Percentiles rank a stretch among this genome's conserved stretches.
Conservation (phyloP, 164 flowering plant genomes). For the Stephania cephalantha region DNA sequence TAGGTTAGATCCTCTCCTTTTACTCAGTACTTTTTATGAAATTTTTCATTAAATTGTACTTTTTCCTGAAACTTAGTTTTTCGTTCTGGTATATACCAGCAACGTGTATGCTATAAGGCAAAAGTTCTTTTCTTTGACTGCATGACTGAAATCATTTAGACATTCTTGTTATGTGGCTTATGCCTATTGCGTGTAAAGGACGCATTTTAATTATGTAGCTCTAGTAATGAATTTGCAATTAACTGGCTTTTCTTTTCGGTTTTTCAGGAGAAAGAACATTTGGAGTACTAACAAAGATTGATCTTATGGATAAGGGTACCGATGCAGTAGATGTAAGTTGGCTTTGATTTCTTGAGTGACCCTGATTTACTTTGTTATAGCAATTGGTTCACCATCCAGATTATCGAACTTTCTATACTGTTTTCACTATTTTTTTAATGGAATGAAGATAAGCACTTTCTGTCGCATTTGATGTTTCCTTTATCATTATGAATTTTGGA, state of each 20-base stretch:
- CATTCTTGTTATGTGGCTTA: no score
- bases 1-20: no score
- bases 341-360: conserved; percentile 1
- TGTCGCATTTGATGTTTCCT: no score
- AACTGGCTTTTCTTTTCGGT: background rate
- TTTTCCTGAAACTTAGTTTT: background rate
- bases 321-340: conserved; percentile 88
- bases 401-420: no score
- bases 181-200: background rate
- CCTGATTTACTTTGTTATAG: background rate
- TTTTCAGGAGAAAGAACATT: conserved; percentile 80
- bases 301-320: conserved; percentile 96
- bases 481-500: no score
- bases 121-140: background rate
- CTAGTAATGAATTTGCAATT: background rate
- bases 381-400: no score
- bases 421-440: no score
- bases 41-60: background rate
- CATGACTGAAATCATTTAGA: background rate
- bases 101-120: background rate
- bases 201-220: background rate
- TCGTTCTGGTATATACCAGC: background rate
- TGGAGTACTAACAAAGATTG: conserved; percentile 94
- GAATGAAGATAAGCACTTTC: no score
- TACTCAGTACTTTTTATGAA: no score